Conservation (phyloP, 371 early-diverging fungal genomes). For the Mortierella sp. region DNA sequence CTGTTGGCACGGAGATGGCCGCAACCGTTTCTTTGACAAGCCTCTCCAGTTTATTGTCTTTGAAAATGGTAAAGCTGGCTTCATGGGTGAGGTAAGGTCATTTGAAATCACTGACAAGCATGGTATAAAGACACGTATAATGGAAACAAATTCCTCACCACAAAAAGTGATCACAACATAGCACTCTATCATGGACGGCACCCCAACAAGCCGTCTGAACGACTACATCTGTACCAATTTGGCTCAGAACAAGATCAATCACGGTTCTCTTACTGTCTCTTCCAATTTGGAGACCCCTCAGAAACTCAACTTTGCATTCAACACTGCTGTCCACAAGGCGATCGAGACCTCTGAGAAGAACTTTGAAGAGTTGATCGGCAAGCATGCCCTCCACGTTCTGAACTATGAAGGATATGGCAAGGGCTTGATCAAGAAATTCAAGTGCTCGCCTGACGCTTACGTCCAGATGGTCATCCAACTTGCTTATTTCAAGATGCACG, state of each 20-base stretch:
- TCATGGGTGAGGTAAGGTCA: constrained; percentile 75
- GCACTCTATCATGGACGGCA: constrained; percentile 96
- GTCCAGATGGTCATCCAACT: constrained; percentile 95
- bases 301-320: constrained; percentile 45
- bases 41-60: constrained; percentile 89
- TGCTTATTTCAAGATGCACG: constrained; percentile 91
- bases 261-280: constrained; percentile 15
- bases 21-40: constrained; percentile 95
- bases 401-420: constrained; percentile 90
- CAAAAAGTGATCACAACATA: not conserved
- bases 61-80: constrained; percentile 94
- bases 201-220: constrained; percentile 74
- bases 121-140: too few species aligned
- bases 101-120: not conserved
- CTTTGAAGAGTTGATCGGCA: constrained; percentile 61
- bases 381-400: constrained; percentile 82
- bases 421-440: constrained; percentile 87
- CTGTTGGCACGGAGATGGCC: constrained; percentile 94
- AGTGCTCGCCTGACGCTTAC: constrained; percentile 90
- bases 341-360: constrained; percentile 46
- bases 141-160: too few species aligned
- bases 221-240: constrained; percentile 59
- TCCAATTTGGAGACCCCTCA: constrained; percentile 50
- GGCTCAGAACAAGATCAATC: constrained; percentile 42
- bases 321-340: constrained; percentile 28